Evolutionary conservation across 1,139 yeast genomes (phyloP).

Genomic region (Nakaseomyces bracarensis): DNA sequence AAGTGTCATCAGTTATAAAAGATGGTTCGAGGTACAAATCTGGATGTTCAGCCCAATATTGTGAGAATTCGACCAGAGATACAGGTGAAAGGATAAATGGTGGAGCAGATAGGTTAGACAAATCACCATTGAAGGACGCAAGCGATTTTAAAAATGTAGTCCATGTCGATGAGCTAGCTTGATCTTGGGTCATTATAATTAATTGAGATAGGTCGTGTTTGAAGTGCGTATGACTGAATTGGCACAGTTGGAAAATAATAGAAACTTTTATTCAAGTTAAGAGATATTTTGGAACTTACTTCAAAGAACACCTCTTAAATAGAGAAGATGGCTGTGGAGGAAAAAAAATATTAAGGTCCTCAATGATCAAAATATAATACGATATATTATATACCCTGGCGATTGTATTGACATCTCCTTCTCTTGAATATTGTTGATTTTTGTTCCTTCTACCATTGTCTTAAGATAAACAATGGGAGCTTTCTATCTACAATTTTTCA

Average conservation of each 20-base stretch:
- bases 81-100: constrained; percentile 91
- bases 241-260: too few relatives aligned
- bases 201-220: too few relatives aligned
- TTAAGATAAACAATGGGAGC: too few relatives aligned
- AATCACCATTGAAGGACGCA: constrained; percentile 92
- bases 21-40: constrained; percentile 69
- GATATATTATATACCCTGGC: background rate
- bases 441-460: too few relatives aligned
- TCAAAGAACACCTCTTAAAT: too few relatives aligned
- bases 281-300: too few relatives aligned
- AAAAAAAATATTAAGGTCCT: too few relatives aligned
- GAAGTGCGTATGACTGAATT: too few relatives aligned
- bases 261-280: too few relatives aligned
- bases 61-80: constrained; percentile 81
- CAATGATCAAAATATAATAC: background rate
- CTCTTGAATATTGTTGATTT: too few relatives aligned
- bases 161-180: constrained; percentile 41
- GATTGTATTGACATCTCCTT: background rate
- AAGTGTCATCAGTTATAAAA: constrained; percentile 35
- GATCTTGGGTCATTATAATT: constrained; percentile 19
- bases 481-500: too few relatives aligned
- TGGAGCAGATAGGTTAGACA: constrained; percentile 91
- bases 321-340: too few relatives aligned
- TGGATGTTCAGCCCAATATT: constrained; percentile 87
- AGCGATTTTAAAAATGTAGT: constrained; percentile 81